phyloP scores from a whole-genome alignment of 1,284 basidiomycete species.

The Boletus semigastroideus region DNA sequence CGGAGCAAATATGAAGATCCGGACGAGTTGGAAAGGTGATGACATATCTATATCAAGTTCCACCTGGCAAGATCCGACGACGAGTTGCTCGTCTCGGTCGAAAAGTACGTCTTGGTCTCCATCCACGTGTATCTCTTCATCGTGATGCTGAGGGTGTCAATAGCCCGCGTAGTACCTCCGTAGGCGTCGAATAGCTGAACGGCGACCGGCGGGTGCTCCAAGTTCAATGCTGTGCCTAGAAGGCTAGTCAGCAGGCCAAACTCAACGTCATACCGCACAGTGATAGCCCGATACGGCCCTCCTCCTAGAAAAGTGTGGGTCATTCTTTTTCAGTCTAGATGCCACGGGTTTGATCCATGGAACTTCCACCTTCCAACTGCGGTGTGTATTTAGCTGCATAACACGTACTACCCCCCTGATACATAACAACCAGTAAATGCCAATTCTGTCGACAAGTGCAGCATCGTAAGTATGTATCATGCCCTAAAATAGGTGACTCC shows the following conservation, averaged over 20 bases:
- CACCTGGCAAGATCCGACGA: constrained; percentile 22
- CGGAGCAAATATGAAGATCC: constrained; percentile 28
- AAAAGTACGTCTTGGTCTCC: background rate
- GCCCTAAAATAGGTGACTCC: background rate
- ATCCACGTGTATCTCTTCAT: constrained; percentile 4
- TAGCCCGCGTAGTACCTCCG: no score
- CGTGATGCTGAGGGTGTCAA: constrained; percentile 2
- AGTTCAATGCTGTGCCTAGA: background rate
- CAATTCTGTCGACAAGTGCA: constrained; percentile 3
- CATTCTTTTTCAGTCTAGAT: background rate
- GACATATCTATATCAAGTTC: no score
- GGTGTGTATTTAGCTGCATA: background rate
- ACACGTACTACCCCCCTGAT: background rate
- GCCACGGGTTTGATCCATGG: background rate
- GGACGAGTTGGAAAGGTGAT: background rate
- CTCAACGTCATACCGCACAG: background rate
- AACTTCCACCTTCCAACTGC: background rate
- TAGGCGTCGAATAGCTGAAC: background rate
- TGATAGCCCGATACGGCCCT: background rate
- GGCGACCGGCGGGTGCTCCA: background rate
- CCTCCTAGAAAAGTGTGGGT: background rate
- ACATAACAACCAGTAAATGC: background rate
- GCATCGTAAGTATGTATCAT: background rate
- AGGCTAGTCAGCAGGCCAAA: background rate
- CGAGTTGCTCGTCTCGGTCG: background rate